Evolutionary conservation across 352 stramenopile species (phyloP).

Genomic region (Phytophthora agathidicida): DNA sequence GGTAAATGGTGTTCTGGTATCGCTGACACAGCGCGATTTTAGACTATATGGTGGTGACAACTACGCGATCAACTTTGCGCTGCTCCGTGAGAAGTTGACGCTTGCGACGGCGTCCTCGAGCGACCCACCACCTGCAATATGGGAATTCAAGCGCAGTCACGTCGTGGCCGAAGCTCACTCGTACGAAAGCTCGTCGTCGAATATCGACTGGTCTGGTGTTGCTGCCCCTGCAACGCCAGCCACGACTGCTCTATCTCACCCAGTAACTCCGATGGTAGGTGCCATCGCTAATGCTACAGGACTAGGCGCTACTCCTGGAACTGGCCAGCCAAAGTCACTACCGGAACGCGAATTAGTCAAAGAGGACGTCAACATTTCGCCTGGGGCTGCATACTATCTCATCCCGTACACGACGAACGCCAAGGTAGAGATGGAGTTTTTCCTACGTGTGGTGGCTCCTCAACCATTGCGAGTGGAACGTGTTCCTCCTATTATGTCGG

Average conservation of each 20-base stretch:
- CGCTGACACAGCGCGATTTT: constrained; percentile 86
- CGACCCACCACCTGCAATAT: constrained; percentile 45
- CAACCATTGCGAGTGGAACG: constrained; percentile 77
- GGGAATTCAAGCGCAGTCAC: constrained; percentile 71
- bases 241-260: constrained; percentile 18
- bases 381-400: constrained; percentile 77
- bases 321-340: constrained; percentile 39
- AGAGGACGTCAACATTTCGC: constrained; percentile 76
- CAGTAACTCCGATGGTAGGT: constrained; percentile 25
- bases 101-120: constrained; percentile 44
- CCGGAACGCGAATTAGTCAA: constrained; percentile 84
- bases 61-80: constrained; percentile 88
- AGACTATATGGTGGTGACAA: constrained; percentile 83
- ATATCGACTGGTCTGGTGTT: constrained; percentile 24
- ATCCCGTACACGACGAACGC: constrained; percentile 81
- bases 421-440: constrained; percentile 91
- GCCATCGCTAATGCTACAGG: background rate
- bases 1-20: constrained; percentile 61
- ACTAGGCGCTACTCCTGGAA: background rate
- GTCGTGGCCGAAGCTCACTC: constrained; percentile 77
- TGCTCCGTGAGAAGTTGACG: constrained; percentile 71
- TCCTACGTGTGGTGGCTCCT: constrained; percentile 85
- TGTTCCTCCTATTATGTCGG: constrained; percentile 67
- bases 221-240: constrained; percentile 28
- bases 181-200: constrained; percentile 36